Evolutionary conservation across 306 rosid genomes (phyloP), one percentile per base, ranked within the genome.

Genomic region (Cucurbita ficifolia): DNA sequence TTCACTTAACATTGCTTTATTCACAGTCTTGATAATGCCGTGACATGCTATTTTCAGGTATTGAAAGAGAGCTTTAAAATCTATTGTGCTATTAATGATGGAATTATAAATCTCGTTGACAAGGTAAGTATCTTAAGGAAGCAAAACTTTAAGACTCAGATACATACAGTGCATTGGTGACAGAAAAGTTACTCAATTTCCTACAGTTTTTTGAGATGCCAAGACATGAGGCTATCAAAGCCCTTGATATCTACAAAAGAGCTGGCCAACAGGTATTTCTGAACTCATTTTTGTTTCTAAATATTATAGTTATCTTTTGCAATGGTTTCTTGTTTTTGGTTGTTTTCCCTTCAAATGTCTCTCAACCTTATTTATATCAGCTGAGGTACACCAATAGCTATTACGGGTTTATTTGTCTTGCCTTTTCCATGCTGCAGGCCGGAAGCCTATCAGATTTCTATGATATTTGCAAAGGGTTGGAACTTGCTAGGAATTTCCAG

Each of bases 121-220:
- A 95, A 95, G 99, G 97, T 95, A 82, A 57, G 62, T 10, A 58
- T 61, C 51, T 76, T 24, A 76, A 39, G 24, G 75, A 21, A 14
- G 64, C 64, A 29, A 50, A 43, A 70, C 24, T 49, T 70, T 52
- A 10, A 29, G 74, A 70, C 46, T 14, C 16, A 10, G 56, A 21
- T 49, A 11, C 55, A 45, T 29, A 11, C 18, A 52, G 76, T 13
- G 55, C 35, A 10, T 75, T 63, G 71, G 75, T 56, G 58, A 54
- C 42, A 56, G 58, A 33, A 75, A 51, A 58, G 18, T 76, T 48
- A 52, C 65, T 63, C 76, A 53, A 52, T 65, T 55, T 79, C 68
- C 72, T 81, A 77, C 84, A 95, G 96, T 95, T 95, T 82, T 95
- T 95, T 87, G 97, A 95, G 86, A 95, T 95, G 99, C 99, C 99